phyloP scores from a whole-genome alignment of 169 alveolate genomes.

The Plasmodium coatneyi region DNA sequence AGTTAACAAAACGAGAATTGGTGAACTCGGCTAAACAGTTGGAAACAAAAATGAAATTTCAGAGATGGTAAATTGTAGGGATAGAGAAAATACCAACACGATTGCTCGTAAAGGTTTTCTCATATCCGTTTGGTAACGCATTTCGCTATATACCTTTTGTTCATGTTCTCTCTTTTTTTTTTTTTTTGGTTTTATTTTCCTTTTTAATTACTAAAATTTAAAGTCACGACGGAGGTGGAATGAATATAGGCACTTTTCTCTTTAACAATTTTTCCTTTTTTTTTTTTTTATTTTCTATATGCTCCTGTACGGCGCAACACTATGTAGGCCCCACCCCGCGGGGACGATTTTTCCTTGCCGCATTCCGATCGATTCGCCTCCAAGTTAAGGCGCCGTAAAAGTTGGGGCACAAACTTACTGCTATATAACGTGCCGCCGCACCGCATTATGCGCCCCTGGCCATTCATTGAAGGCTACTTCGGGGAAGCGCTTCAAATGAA shows the following conservation, averaged over 20 bases:
- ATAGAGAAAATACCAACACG: background rate
- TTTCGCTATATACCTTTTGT: background rate
- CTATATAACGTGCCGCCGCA: background rate
- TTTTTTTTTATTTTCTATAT: background rate
- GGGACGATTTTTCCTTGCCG: background rate
- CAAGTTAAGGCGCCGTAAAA: background rate
- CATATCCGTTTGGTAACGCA: background rate
- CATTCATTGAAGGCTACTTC: background rate
- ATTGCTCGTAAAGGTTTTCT: background rate
- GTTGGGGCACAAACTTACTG: background rate
- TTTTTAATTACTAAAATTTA: too few species aligned
- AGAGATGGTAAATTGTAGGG: background rate
- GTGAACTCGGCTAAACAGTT: background rate
- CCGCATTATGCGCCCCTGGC: background rate
- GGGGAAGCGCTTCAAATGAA: background rate
- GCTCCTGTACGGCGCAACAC: background rate
- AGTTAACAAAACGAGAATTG: background rate
- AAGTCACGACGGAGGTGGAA: background rate
- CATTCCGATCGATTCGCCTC: background rate
- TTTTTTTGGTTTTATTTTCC: background rate
- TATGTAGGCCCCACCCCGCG: background rate
- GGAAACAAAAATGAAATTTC: background rate
- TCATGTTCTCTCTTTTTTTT: background rate
- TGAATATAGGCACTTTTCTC: background rate
- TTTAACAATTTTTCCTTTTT: background rate